Conservation (phyloP, 768 basidiomycete genomes). For the Brasilioporus rufonigricans region DNA sequence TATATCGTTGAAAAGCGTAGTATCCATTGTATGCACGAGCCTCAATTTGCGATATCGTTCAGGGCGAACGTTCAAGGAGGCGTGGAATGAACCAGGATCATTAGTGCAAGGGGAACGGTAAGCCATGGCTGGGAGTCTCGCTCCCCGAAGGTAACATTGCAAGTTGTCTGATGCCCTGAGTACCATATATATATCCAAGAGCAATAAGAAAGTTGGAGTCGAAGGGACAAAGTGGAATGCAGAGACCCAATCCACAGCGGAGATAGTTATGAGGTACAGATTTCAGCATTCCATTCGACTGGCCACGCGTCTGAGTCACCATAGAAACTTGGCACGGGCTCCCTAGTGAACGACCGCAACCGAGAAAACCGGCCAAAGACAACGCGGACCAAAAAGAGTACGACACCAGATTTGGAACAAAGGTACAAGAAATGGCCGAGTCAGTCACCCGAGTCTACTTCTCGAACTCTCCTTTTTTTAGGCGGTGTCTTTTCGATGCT, state of each 20-base stretch:
- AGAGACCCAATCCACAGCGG: neutral
- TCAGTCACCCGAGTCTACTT: too few species aligned
- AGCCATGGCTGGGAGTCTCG: constrained; percentile 44
- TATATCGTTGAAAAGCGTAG: constrained; percentile 30
- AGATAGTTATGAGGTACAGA: neutral
- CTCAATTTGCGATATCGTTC: constrained; percentile 54
- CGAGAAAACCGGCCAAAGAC: neutral
- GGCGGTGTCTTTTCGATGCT: too few species aligned
- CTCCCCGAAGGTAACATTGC: constrained; percentile 45
- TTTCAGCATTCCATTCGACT: neutral
- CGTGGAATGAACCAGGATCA: constrained; percentile 20
- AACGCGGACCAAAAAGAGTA: constrained; percentile 9
- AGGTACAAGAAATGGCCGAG: neutral
- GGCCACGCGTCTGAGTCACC: constrained; percentile 3
- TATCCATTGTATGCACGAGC: constrained; percentile 38
- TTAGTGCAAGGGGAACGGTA: constrained; percentile 33
- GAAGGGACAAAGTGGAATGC: neutral
- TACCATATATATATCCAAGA: constrained; percentile 20
- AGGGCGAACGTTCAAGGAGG: constrained; percentile 38
- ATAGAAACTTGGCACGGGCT: constrained; percentile 14
- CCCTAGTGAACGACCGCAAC: neutral
- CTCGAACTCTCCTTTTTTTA: too few species aligned
- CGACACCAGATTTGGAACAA: constrained; percentile 11
- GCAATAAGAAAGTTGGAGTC: neutral
- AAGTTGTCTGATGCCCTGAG: constrained; percentile 42